Evolutionary conservation across 768 basidiomycete genomes (phyloP).

Genomic region (Russula dissimulans): DNA sequence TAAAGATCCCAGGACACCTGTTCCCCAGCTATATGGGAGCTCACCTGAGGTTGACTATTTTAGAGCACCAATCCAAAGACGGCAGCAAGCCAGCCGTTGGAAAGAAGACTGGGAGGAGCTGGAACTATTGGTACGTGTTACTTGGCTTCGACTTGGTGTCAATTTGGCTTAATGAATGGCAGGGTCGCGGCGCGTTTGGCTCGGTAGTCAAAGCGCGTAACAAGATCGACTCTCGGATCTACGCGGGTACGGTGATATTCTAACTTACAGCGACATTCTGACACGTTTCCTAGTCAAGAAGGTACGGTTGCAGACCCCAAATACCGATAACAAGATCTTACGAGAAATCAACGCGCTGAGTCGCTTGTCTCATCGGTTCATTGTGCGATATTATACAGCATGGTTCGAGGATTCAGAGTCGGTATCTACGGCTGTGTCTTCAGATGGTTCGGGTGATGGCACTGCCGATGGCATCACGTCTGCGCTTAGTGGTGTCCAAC

Average conservation of each 20-base stretch:
- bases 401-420: conserved; percentile 73
- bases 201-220: conserved; percentile 94
- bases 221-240: conserved; percentile 76
- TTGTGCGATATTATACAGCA: conserved; percentile 87
- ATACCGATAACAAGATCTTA: conserved; percentile 81
- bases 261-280: not conserved
- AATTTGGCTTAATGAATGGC: not conserved
- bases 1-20: conserved; percentile 41
- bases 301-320: conserved; percentile 65
- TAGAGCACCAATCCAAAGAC: conserved; percentile 29
- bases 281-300: conserved; percentile 64
- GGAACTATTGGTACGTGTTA: conserved; percentile 54
- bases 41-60: conserved; percentile 68
- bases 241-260: conserved; percentile 46
- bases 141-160: not conserved
- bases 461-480: conserved; percentile 45
- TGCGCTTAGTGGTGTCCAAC: conserved; percentile 36
- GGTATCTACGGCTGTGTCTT: conserved; percentile 37
- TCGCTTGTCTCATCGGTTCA: conserved; percentile 76
- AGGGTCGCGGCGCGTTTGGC: conserved; percentile 88
- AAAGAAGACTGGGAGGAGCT: conserved; percentile 93
- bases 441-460: conserved; percentile 32
- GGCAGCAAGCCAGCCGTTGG: conserved; percentile 67
- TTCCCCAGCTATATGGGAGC: conserved; percentile 34
- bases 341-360: conserved; percentile 88